Percentiles rank a stretch among this genome's conserved stretches.
phyloP scores from a whole-genome alignment of 352 stramenopile genomes.

The Pythium plurisporium region DNA sequence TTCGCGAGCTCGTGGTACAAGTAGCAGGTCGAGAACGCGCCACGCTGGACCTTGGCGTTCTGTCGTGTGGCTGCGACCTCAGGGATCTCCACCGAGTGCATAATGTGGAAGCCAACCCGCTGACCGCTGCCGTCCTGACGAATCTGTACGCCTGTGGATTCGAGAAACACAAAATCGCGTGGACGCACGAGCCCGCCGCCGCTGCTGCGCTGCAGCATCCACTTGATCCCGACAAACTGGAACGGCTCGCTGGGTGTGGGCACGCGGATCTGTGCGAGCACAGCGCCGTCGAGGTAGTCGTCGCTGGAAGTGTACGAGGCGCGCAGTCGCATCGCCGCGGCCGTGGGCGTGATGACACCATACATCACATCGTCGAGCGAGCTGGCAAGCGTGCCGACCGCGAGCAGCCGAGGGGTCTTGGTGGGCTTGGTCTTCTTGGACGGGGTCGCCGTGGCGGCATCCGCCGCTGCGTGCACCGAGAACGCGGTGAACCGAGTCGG shows the following conservation, averaged over 20 bases:
- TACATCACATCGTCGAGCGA: constrained; percentile 60
- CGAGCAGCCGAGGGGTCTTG: constrained; percentile 20
- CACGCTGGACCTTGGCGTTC: constrained; percentile 11
- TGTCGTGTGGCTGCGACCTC: not conserved
- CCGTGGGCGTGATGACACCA: constrained; percentile 43
- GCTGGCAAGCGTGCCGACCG: constrained; percentile 33
- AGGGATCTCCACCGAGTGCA: constrained; percentile 41
- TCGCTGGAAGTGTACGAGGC: constrained; percentile 38
- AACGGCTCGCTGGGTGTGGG: constrained; percentile 42
- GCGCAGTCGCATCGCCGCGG: constrained; percentile 48
- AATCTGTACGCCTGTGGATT: constrained; percentile 37
- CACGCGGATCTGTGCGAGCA: constrained; percentile 31
- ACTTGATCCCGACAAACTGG: constrained; percentile 54
- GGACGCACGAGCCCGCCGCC: constrained; percentile 31
- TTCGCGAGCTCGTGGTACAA: constrained; percentile 23
- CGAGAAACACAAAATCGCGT: constrained; percentile 56
- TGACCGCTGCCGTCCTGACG: constrained; percentile 25
- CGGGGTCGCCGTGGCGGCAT: not conserved
- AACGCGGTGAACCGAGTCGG: not conserved
- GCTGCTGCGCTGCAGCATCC: constrained; percentile 38
- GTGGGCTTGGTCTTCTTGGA: not conserved
- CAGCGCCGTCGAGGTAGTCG: constrained; percentile 44
- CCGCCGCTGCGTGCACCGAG: constrained; percentile 7
- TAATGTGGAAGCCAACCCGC: constrained; percentile 40
- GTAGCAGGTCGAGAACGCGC: constrained; percentile 18